These are phyloP conservation scores for Tephrocybe rancida DNA, from an alignment of 768 basidiomycete species.

Conservation along the genomic window DNA sequence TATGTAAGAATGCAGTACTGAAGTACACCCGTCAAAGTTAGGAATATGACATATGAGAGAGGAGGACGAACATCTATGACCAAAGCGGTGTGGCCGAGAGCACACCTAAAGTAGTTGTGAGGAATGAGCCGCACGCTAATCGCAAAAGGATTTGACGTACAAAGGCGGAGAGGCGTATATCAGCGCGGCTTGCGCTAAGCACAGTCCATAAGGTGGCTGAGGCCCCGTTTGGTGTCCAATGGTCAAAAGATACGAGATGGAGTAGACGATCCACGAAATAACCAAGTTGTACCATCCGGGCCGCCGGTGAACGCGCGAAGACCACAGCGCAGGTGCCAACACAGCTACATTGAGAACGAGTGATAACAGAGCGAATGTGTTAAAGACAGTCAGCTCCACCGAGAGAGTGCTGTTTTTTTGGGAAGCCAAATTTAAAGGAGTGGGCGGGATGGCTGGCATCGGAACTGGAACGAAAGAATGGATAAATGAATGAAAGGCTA, in stretches of 20 bases:
- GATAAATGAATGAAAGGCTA: background rate
- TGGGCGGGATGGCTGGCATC: background rate
- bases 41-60: background rate
- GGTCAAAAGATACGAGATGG: conserved; percentile 22
- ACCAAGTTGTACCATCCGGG: conserved; percentile 25
- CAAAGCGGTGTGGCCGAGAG: background rate
- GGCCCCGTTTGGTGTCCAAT: conserved; percentile 23
- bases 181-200: conserved; percentile 26
- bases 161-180: conserved; percentile 26
- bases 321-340: conserved; percentile 9
- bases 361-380: conserved; percentile 6
- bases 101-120: background rate
- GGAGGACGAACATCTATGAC: background rate
- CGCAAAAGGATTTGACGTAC: too few species aligned
- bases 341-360: conserved; percentile 9
- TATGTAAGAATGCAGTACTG: background rate
- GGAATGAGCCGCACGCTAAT: background rate
- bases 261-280: conserved; percentile 23
- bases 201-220: conserved; percentile 22
- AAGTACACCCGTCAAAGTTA: background rate
- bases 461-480: background rate
- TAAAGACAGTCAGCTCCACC: conserved; percentile 1
- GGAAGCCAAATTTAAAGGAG: background rate
- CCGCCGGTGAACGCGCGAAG: conserved; percentile 16
- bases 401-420: background rate